Conservation (phyloP, 805 yeast genomes). For the Naumovozyma baii region DNA sequence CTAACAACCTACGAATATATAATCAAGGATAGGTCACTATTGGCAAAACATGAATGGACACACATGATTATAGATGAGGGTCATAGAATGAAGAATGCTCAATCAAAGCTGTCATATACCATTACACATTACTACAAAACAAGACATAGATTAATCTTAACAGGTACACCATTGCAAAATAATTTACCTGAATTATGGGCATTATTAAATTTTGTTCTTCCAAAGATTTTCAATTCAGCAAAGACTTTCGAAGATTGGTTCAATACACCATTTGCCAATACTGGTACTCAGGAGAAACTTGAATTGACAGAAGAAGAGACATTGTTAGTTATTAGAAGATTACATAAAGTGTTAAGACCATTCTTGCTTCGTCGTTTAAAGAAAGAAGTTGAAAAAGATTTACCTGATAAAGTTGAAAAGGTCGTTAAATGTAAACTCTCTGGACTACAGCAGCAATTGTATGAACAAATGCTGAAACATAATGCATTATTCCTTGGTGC, state of each 20-base stretch:
- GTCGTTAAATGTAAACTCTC: constrained; percentile 73
- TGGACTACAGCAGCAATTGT: constrained; percentile 58
- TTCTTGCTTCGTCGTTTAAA: constrained; percentile 75
- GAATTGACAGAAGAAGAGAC: constrained; percentile 83
- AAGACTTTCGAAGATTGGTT: constrained; percentile 86
- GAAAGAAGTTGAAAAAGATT: constrained; percentile 77
- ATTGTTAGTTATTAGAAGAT: constrained; percentile 68
- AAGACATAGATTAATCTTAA: constrained; percentile 66
- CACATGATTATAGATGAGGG: constrained; percentile 91
- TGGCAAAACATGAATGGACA: constrained; percentile 63
- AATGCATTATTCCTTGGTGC: constrained; percentile 59
- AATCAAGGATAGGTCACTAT: constrained; percentile 63
- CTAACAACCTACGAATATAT: constrained; percentile 77
- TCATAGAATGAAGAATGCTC: constrained; percentile 76
- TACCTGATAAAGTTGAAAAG: constrained; percentile 76
- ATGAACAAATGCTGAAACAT: constrained; percentile 69
- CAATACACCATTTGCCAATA: constrained; percentile 78
- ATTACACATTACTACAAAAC: constrained; percentile 64
- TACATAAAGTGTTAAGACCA: constrained; percentile 79
- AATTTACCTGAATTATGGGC: constrained; percentile 85
- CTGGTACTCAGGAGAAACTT: constrained; percentile 72
- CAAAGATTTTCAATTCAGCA: constrained; percentile 76
- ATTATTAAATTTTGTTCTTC: constrained; percentile 67
- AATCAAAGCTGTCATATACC: constrained; percentile 63
- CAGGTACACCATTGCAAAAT: constrained; percentile 84